Base-by-base conservation (phyloP, 73 alveolate species). In the Tetrahymena thermophila region DNA sequence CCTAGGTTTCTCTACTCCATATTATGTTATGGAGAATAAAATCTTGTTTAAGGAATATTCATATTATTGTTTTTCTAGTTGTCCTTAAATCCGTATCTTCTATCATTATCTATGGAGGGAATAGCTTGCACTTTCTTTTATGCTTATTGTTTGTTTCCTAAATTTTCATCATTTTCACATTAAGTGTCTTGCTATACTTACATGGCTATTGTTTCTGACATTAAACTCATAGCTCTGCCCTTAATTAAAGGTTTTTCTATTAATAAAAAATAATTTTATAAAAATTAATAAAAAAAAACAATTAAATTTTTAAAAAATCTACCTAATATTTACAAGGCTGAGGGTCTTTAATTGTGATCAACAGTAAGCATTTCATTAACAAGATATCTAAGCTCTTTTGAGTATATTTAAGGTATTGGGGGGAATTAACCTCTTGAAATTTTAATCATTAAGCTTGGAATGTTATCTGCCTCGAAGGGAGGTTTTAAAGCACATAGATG, bases 401-500 rank as follows among this genome's bases (percentile, higher is more conserved):
- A 94, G 85, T 97, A 98, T 56, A 85, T 96, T 21, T 93, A 17
- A 56, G 99, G 99, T 13, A 97, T 93, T 8, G 99, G 96, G 42
- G 96, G 96, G 96, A 94, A 98, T 35, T 56, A 85, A 35, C 99
- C 99, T 85, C 96, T 95, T 15, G 96, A 94, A 85, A 99, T 99
- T 94, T 98, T 97, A 56, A 96, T 56, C 35, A 99, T 98, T 34
- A 99, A 95, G 21, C 96, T 94, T 16, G 98, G 99, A 58, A 99
- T 38, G 17, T 96, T 94, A 14, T 98, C 97, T 16, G 98, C 98
- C 83, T 99, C 99, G 56, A 99, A 98, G 83, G 99, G 99, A 85
- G 99, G 99, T 94, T 97, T 97, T 16, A 98, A 97, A 55, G 99
- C 93, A 96, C 99, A 98, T 98, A 98, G 95, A 93, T 94, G 93